Conservation (phyloP, 2,329 filamentous ascomycete species). For the Penicillium paneum region DNA sequence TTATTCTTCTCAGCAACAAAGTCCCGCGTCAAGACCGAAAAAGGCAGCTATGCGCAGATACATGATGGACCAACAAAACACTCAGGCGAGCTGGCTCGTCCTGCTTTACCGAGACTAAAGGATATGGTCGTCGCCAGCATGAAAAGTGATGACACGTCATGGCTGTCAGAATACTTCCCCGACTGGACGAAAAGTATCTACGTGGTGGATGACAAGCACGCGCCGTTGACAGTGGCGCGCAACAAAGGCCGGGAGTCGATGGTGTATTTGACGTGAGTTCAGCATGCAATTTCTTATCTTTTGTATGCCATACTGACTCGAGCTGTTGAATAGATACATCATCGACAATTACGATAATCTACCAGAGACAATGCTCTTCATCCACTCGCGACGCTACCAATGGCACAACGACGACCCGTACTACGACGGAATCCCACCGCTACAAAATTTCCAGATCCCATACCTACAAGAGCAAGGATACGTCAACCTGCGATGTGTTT, state of each 20-base stretch:
- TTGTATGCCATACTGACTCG: conserved; percentile 5
- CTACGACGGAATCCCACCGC: conserved; percentile 50
- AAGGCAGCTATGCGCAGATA: conserved; percentile 20
- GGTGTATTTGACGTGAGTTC: conserved; percentile 44
- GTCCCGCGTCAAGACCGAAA: conserved; percentile 9
- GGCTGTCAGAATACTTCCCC: conserved; percentile 39
- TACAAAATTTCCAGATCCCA: conserved; percentile 49
- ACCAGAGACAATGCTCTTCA: conserved; percentile 42
- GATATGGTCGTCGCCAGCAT: conserved; percentile 42
- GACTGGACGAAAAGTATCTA: conserved; percentile 56
- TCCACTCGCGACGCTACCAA: conserved; percentile 41
- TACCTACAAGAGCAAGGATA: conserved; percentile 52
- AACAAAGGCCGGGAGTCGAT: conserved; percentile 46
- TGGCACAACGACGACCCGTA: conserved; percentile 54
- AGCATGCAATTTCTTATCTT: background rate
- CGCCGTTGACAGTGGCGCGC: conserved; percentile 48
- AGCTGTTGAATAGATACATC: conserved; percentile 34
- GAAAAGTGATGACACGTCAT: conserved; percentile 39
- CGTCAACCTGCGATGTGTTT: conserved; percentile 54
- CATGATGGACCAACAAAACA: conserved; percentile 13
- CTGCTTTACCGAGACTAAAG: conserved; percentile 19
- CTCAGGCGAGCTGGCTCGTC: conserved; percentile 18
- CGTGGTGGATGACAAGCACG: conserved; percentile 51
- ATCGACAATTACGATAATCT: conserved; percentile 44
- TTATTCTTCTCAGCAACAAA: conserved; percentile 30